These are phyloP conservation scores for Aphanomyces stellatus DNA, from an alignment of 352 stramenopile species.

Conservation along the genomic window DNA sequence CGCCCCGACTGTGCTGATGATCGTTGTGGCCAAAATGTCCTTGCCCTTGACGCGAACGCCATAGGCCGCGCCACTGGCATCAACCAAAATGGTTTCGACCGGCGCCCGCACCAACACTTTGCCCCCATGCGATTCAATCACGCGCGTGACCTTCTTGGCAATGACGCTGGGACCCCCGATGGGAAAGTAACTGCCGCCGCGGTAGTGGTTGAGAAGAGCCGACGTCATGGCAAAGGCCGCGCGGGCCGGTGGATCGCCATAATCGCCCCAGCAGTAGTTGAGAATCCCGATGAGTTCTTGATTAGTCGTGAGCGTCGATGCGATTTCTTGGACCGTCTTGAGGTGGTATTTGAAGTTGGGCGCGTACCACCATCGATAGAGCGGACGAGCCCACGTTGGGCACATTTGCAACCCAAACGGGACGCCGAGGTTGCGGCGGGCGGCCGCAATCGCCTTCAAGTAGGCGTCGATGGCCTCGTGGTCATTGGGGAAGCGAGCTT, in stretches of 20 bases:
- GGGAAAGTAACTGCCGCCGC: conserved; percentile 30
- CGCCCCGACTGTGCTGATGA: conserved; percentile 17
- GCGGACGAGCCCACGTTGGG: conserved; percentile 20
- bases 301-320: conserved; percentile 29
- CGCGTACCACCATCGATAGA: conserved; percentile 21
- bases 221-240: conserved; percentile 29
- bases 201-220: conserved; percentile 28
- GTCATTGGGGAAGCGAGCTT: conserved; percentile 19
- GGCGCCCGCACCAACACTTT: conserved; percentile 32
- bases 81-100: conserved; percentile 30
- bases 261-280: conserved; percentile 29
- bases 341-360: conserved; percentile 22
- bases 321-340: conserved; percentile 27
- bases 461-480: conserved; percentile 21
- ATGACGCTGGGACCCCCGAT: conserved; percentile 29
- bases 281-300: conserved; percentile 24
- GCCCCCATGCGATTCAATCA: conserved; percentile 28
- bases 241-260: conserved; percentile 23
- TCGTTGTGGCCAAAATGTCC: conserved; percentile 3
- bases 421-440: neutral
- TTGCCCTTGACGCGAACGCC: conserved; percentile 15
- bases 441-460: neutral
- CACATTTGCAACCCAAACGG: conserved; percentile 22
- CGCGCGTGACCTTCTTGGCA: conserved; percentile 22
- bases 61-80: conserved; percentile 13